Evolutionary conservation across 805 yeast species (phyloP), one percentile per base, ranked within the genome.

Genomic region (Diddensiella transvaalensis): DNA sequence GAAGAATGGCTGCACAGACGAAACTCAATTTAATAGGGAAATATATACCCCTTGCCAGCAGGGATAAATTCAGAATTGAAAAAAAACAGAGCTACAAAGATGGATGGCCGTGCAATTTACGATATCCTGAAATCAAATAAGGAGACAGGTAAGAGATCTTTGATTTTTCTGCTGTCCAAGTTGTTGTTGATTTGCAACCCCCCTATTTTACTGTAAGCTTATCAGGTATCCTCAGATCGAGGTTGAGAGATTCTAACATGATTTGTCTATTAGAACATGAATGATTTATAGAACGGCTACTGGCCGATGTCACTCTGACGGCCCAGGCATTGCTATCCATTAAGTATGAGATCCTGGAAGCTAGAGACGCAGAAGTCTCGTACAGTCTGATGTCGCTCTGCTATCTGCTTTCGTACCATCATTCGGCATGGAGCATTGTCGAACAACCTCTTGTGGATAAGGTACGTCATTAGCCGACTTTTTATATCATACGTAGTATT

Each of bases 271-370:
- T 10, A 10, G 10, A 29, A 13, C 11, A 29, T 13, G 11, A 29
- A 29, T 29, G 10, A 10, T 29, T 29, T 10, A 29, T 22, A 46
- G 57, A 55, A 45, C 43, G 32, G 42, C 49, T 56, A 13, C 41
- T 56, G 21, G 29, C 51, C 8, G 60, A 56, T 44, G 50, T 52
- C 17, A 52, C 54, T 35, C 39, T 38, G 18, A 50, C 56, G 8
- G 60, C 60, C 15, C 48, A 52, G 13, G 57, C 57, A 6, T 48
- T 56, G 29, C 43, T 56, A 18, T 47, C 55, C 13, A 41, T 56
- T n/a, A 56, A 56, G 40, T 55, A 56, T 46, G 60, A 55, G 29
- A 53, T 56, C 33, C 50, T 53, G 15, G 58, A 56, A 35, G 48
- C 51, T 19, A 30, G 44, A 32, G 60, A 53, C n/a, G 22, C 42